phyloP scores from a whole-genome alignment of 1,139 yeast genomes.

The Candida labiduridarum region DNA sequence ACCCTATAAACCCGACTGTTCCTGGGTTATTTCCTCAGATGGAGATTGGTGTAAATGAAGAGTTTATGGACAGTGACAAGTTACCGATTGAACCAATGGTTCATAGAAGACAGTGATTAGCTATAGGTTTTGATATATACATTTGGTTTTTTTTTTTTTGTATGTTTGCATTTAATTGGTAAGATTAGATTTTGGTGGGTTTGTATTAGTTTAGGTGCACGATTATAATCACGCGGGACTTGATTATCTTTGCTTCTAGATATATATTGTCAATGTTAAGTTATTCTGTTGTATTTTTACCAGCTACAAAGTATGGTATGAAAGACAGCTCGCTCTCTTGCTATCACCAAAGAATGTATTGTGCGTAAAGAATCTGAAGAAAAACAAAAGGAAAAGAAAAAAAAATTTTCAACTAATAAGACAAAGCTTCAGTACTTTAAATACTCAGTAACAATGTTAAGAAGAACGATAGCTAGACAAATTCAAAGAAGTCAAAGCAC shows the following conservation, averaged over 20 bases:
- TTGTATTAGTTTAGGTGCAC: not conserved
- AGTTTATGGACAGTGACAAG: constrained; percentile 28
- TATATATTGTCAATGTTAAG: not conserved
- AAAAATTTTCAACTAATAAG: not conserved
- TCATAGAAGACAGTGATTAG: constrained; percentile 13
- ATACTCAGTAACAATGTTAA: constrained; percentile 7
- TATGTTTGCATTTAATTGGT: not conserved
- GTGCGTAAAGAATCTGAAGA: no score
- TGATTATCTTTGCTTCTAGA: not conserved
- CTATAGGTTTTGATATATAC: not conserved
- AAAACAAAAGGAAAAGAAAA: no score
- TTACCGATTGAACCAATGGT: constrained; percentile 36
- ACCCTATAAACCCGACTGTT: constrained; percentile 24
- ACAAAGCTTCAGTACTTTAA: no score
- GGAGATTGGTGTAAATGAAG: constrained; percentile 26
- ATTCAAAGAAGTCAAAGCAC: constrained; percentile 13
- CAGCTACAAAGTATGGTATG: no score
- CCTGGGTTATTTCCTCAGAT: constrained; percentile 45
- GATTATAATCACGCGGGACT: not conserved
- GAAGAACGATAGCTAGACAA: constrained; percentile 7
- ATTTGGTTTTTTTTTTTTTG: not conserved
- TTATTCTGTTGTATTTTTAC: no score
- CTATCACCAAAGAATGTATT: no score
- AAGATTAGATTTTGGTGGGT: not conserved
- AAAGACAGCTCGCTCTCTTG: no score